Percentiles rank a stretch among this genome's conserved stretches.
Conservation (phyloP, 495 filamentous ascomycete genomes). For the Rhypophila decipiens region DNA sequence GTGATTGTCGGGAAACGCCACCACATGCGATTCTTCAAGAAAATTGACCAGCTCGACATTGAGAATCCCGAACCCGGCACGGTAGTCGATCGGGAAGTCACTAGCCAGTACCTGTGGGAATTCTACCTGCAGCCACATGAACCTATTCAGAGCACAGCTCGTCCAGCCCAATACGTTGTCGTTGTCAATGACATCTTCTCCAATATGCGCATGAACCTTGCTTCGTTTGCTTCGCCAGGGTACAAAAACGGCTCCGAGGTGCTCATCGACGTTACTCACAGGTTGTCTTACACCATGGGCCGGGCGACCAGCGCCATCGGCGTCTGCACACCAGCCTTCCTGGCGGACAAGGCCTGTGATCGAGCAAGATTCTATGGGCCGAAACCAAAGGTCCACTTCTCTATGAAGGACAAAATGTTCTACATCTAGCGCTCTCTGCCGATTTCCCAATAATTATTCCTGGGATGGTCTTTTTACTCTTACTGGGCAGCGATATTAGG, state of each 20-base stretch:
- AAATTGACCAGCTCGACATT: slow-evolving; percentile 18
- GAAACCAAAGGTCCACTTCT: no score
- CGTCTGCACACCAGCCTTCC: slow-evolving; percentile 68
- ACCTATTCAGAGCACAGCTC: slow-evolving; percentile 74
- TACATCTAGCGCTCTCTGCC: no score
- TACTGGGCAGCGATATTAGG: no score
- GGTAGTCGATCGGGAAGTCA: slow-evolving; percentile 74
- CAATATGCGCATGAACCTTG: slow-evolving; percentile 5
- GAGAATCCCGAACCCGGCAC: slow-evolving; percentile 63
- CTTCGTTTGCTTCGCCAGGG: background rate
- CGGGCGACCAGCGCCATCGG: slow-evolving; percentile 68
- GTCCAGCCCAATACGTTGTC: slow-evolving; percentile 67
- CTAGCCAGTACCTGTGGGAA: slow-evolving; percentile 60
- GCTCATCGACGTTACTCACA: slow-evolving; percentile 56
- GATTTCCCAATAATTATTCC: no score
- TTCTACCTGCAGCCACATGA: slow-evolving; percentile 77
- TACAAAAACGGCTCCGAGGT: slow-evolving; percentile 42
- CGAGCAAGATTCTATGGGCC: slow-evolving; percentile 40
- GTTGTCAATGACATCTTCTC: slow-evolving; percentile 63
- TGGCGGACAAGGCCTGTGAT: slow-evolving; percentile 66
- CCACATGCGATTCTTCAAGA: slow-evolving; percentile 70
- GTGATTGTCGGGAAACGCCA: slow-evolving; percentile 73
- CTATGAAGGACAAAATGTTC: no score
- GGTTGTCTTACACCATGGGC: slow-evolving; percentile 64
- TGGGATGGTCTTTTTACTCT: no score